These are phyloP conservation scores for Pezicula rhizophila DNA, from an alignment of 2,329 filamentous ascomycete genomes.

Conservation along the genomic window DNA sequence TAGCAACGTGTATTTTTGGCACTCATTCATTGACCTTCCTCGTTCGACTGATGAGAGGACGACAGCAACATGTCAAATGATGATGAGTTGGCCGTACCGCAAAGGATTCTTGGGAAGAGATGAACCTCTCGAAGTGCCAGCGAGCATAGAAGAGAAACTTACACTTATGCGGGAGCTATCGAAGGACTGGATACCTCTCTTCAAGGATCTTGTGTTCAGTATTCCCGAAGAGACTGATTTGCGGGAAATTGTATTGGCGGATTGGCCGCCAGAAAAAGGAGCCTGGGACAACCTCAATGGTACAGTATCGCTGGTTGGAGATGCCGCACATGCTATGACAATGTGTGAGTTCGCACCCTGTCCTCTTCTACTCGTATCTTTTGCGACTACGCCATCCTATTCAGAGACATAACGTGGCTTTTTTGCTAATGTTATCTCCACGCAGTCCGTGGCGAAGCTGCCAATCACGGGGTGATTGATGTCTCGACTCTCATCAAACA, in stretches of 20 bases:
- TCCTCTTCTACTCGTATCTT: slow-evolving; percentile 21
- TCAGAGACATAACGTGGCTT: too few relatives aligned
- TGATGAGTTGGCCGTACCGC: slow-evolving; percentile 35
- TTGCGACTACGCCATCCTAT: too few relatives aligned
- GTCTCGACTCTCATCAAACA: slow-evolving; percentile 32
- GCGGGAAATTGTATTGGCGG: slow-evolving; percentile 29
- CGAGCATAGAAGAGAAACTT: slow-evolving; percentile 24
- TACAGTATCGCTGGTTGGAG: slow-evolving; percentile 35
- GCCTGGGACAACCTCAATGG: slow-evolving; percentile 22
- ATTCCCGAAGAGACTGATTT: slow-evolving; percentile 29
- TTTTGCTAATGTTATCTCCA: too few relatives aligned
- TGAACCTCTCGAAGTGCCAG: slow-evolving; percentile 27
- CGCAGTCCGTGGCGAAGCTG: slow-evolving; percentile 35
- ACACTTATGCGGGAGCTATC: slow-evolving; percentile 28
- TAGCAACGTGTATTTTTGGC: slow-evolving; percentile 34
- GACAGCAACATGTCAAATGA: slow-evolving; percentile 30
- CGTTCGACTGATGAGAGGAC: slow-evolving; percentile 25
- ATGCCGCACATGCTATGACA: slow-evolving; percentile 42
- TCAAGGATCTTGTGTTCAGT: slow-evolving; percentile 26
- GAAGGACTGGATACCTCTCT: slow-evolving; percentile 28
- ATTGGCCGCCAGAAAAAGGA: slow-evolving; percentile 29
- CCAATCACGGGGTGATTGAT: slow-evolving; percentile 37
- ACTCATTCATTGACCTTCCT: slow-evolving; percentile 34
- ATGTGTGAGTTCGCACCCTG: slow-evolving; percentile 35
- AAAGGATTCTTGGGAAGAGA: slow-evolving; percentile 28